Conservation (phyloP, 2,329 filamentous ascomycete species). For the Onygenales sp. region DNA sequence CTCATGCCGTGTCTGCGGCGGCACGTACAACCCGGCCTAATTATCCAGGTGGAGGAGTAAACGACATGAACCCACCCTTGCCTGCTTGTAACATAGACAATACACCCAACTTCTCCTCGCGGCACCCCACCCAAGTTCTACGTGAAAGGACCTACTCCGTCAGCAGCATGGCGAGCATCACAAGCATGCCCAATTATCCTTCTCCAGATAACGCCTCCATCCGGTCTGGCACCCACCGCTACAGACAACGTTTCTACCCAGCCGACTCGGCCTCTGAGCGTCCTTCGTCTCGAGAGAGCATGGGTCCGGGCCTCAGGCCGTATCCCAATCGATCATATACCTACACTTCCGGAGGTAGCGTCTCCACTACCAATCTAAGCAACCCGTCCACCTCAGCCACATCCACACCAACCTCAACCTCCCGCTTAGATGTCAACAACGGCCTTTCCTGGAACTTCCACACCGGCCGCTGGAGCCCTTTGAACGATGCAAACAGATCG, state of each 20-base stretch:
- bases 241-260: constrained; percentile 3
- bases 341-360: constrained; percentile 1
- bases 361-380: constrained; percentile 7
- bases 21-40: no score
- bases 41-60: no score
- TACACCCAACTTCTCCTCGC: neutral
- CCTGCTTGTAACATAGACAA: neutral
- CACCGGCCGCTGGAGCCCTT: neutral
- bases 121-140: neutral
- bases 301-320: neutral
- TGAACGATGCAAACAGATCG: neutral
- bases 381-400: neutral
- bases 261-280: neutral
- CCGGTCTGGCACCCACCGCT: constrained; percentile 6
- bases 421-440: neutral
- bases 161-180: constrained; percentile 11
- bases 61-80: no score
- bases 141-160: constrained; percentile 9
- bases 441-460: neutral
- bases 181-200: constrained; percentile 11
- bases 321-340: neutral
- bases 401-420: neutral
- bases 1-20: neutral
- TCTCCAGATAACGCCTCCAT: constrained; percentile 7
- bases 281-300: constrained; percentile 4